Evolutionary conservation across 768 basidiomycete species (phyloP).

Genomic region (Trametes punicea): DNA sequence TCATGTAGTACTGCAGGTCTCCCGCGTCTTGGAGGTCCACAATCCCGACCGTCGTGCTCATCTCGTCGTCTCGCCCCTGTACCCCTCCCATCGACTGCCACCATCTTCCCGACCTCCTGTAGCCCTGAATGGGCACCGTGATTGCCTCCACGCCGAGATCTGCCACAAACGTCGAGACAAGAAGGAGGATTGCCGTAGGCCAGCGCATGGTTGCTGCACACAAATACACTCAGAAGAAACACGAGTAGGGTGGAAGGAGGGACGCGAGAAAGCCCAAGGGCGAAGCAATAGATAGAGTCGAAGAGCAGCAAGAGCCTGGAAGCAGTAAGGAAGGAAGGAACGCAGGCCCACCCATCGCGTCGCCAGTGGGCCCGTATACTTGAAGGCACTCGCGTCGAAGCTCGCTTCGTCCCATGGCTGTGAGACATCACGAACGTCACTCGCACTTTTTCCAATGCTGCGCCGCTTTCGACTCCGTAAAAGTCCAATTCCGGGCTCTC

Average conservation of each 20-base stretch:
- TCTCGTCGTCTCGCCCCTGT: conserved; percentile 2
- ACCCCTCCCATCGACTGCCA: conserved; percentile 8
- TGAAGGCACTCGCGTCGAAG: not conserved
- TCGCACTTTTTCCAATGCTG: not conserved
- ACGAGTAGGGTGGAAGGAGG: not conserved
- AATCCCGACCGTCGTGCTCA: conserved; percentile 2
- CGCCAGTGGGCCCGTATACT: not conserved
- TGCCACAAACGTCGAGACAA: conserved; percentile 19
- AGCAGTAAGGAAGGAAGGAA: not conserved
- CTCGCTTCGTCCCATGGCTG: not conserved
- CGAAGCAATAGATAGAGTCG: not conserved
- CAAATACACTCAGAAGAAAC: not conserved
- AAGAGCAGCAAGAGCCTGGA: not conserved
- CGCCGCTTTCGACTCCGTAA: too few relatives aligned
- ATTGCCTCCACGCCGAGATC: conserved; percentile 16
- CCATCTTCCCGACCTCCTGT: not conserved
- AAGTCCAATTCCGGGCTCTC: not conserved
- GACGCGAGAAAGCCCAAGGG: not conserved
- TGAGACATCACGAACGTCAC: conserved; percentile 2
- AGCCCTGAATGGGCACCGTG: conserved; percentile 18
- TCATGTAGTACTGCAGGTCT: conserved; percentile 29
- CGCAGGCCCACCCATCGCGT: not conserved
- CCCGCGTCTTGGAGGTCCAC: conserved; percentile 18
- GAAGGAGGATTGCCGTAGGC: conserved; percentile 18
- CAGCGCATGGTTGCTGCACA: conserved; percentile 14